Percentiles rank a stretch among this genome's conserved stretches.
These are phyloP conservation scores for Cokeromyces recurvatus DNA, from an alignment of 371 early-diverging fungal species.

Conservation along the genomic window DNA sequence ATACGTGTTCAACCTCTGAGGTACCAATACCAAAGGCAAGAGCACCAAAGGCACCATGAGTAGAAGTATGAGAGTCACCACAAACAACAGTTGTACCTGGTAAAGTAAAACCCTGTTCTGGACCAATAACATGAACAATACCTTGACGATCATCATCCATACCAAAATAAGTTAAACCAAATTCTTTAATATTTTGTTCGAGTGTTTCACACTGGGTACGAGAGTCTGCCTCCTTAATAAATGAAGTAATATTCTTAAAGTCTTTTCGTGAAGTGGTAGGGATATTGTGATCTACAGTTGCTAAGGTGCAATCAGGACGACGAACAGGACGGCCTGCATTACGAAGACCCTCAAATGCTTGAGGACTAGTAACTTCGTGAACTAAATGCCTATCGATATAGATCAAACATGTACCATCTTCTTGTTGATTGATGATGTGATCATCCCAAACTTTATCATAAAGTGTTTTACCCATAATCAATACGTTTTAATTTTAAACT, in stretches of 20 bases:
- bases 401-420: constrained; percentile 60
- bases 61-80: constrained; percentile 72
- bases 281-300: constrained; percentile 74
- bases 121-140: constrained; percentile 74
- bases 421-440: constrained; percentile 42
- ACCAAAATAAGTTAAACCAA: constrained; percentile 66
- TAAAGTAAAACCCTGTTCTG: constrained; percentile 71
- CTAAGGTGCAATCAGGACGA: constrained; percentile 61
- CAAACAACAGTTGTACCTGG: constrained; percentile 70
- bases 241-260: constrained; percentile 53
- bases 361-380: constrained; percentile 65
- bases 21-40: constrained; percentile 75
- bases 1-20: constrained; percentile 69
- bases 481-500: background rate
- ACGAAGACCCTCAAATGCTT: constrained; percentile 67
- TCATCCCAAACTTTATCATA: constrained; percentile 49
- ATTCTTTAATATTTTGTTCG: constrained; percentile 59
- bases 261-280: constrained; percentile 52
- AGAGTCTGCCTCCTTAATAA: constrained; percentile 62
- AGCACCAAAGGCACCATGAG: constrained; percentile 73
- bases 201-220: constrained; percentile 60
- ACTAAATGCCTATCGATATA: constrained; percentile 71
- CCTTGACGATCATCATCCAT: constrained; percentile 66
- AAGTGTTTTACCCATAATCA: constrained; percentile 45
- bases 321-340: constrained; percentile 56